A percentile compares a stretch with the other conserved stretches of the same genome.
These are phyloP conservation scores for Caryopteris hybrid DNA, from an alignment of 305 asterid species.

Conservation along the genomic window DNA sequence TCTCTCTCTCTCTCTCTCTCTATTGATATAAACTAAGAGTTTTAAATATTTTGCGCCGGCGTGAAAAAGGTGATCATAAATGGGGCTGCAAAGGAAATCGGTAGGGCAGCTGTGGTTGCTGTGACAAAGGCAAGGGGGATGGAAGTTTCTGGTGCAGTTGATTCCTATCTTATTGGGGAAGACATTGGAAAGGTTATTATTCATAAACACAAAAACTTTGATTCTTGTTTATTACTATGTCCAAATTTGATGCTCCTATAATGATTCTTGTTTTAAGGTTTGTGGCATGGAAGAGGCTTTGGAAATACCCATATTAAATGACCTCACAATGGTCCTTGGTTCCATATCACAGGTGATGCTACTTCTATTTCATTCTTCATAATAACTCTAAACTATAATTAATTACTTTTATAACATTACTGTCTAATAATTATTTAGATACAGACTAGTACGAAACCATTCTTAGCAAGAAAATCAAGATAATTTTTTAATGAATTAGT, in stretches of 20 bases:
- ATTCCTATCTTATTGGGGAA: conserved; percentile 63
- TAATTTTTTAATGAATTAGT: too few species aligned
- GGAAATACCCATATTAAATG: conserved; percentile 78
- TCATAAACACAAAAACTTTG: not conserved
- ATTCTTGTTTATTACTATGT: not conserved
- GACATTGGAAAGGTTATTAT: conserved; percentile 67
- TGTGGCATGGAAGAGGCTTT: conserved; percentile 86
- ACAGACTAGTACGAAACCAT: too few species aligned
- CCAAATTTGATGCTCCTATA: not conserved
- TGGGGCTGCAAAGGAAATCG: conserved; percentile 91
- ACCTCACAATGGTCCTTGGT: conserved; percentile 75
- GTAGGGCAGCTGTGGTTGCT: conserved; percentile 83
- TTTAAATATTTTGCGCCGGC: too few species aligned
- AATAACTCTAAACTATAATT: too few species aligned
- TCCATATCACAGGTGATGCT: conserved; percentile 72
- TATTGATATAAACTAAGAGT: too few species aligned
- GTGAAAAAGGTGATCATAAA: conserved; percentile 74
- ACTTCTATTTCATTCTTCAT: not conserved
- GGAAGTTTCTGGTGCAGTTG: conserved; percentile 87
- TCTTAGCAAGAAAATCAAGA: too few species aligned
- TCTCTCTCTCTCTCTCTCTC: too few species aligned
- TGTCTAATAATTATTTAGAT: too few species aligned
- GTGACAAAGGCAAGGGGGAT: conserved; percentile 82
- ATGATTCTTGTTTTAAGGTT: conserved; percentile 31
- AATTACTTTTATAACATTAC: too few species aligned